Percentiles rank a stretch among this genome's conserved stretches.
phyloP scores from a whole-genome alignment of 768 basidiomycete species.

The Floccularia luteovirens region DNA sequence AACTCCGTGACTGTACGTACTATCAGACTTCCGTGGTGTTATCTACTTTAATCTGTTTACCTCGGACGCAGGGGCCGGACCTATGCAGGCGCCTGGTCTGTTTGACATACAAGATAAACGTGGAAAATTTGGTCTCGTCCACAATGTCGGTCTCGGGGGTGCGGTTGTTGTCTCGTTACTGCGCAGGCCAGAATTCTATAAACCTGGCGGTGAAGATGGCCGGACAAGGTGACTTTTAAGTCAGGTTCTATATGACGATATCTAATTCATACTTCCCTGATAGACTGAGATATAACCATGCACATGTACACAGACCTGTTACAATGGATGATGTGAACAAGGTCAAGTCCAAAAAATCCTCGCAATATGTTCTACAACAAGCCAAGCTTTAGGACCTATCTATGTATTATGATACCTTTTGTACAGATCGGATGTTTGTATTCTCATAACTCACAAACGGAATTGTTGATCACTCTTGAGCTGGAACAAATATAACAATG shows the following conservation, averaged over 20 bases:
- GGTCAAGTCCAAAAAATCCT: slow-evolving; percentile 64
- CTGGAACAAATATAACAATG: no score
- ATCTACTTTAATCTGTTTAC: not conserved
- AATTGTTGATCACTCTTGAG: no score
- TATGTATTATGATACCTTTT: no score
- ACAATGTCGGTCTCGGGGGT: slow-evolving; percentile 80
- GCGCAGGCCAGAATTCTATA: slow-evolving; percentile 72
- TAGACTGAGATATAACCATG: slow-evolving; percentile 81
- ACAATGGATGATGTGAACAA: slow-evolving; percentile 63
- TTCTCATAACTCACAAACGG: no score
- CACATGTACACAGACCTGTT: slow-evolving; percentile 53
- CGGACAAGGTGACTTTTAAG: slow-evolving; percentile 40
- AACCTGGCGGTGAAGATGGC: slow-evolving; percentile 59
- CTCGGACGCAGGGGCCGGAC: slow-evolving; percentile 58
- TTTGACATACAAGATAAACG: slow-evolving; percentile 55
- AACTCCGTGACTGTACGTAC: slow-evolving; percentile 62
- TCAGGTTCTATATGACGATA: not conserved
- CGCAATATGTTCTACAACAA: slow-evolving; percentile 36
- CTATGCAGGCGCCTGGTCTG: slow-evolving; percentile 73
- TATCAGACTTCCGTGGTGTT: no score
- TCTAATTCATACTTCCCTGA: slow-evolving; percentile 1
- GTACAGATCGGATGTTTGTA: no score
- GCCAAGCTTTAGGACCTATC: slow-evolving; percentile 38
- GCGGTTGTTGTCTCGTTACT: slow-evolving; percentile 73
- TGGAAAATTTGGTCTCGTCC: slow-evolving; percentile 75